Conservation (phyloP, 257 asterid genomes). For the Solanum virginianum region DNA sequence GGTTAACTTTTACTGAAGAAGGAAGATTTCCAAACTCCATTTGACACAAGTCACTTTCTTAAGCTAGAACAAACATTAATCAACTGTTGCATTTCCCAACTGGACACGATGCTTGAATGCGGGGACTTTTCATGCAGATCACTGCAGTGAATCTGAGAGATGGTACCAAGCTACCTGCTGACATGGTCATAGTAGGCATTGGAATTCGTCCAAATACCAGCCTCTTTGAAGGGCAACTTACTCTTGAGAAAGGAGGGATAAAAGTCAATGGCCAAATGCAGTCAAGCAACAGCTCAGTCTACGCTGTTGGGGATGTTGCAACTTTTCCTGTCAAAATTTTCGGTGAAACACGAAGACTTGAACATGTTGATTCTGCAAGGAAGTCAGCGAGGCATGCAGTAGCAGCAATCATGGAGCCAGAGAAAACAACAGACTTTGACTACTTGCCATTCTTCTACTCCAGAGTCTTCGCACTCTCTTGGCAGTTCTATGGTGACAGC, state of each 20-base stretch:
- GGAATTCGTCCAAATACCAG: conserved; percentile 93
- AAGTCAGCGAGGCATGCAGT: conserved; percentile 76
- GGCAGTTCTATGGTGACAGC: conserved; percentile 86
- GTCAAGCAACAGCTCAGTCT: conserved; percentile 67
- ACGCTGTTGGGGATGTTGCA: conserved; percentile 83
- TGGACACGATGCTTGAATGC: neutral
- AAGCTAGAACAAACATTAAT: neutral
- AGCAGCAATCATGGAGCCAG: conserved; percentile 54
- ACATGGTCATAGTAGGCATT: conserved; percentile 79
- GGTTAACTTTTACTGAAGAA: neutral
- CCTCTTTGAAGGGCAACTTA: conserved; percentile 81
- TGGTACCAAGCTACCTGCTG: conserved; percentile 64
- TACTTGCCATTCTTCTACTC: conserved; percentile 87
- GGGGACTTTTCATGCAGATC: conserved; percentile 32
- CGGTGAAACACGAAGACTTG: conserved; percentile 73
- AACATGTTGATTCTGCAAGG: conserved; percentile 80
- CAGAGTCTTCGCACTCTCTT: conserved; percentile 62
- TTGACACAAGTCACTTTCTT: neutral
- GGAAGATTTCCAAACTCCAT: neutral
- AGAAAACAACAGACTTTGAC: conserved; percentile 43
- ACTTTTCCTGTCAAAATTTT: conserved; percentile 63
- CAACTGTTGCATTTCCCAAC: neutral
- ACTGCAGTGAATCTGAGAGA: conserved; percentile 76
- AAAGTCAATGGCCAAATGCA: conserved; percentile 75
- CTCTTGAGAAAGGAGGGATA: conserved; percentile 84